Evolutionary conservation across 306 rosid species (phyloP).

Genomic region (Sicyos baderoa): DNA sequence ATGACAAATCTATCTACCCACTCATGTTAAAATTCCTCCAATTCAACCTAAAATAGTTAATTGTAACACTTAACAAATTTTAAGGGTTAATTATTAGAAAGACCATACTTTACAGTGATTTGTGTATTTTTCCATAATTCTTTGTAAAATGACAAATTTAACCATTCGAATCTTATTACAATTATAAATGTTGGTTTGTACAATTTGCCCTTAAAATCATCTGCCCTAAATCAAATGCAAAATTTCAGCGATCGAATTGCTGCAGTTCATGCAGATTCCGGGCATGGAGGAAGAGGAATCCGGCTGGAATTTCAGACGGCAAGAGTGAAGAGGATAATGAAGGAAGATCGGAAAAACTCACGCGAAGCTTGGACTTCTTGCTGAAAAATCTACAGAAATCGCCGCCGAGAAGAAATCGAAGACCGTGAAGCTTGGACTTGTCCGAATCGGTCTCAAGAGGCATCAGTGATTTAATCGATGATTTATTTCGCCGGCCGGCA

Average conservation of each 20-base stretch:
- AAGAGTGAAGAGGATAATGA: slow-evolving; percentile 67
- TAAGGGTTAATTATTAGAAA: no score
- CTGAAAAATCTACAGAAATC: slow-evolving; percentile 53
- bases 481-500: slow-evolving; percentile 41
- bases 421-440: slow-evolving; percentile 64
- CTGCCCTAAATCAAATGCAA: no score
- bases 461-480: slow-evolving; percentile 74
- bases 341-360: slow-evolving; percentile 46
- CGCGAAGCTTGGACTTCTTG: slow-evolving; percentile 65
- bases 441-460: slow-evolving; percentile 54
- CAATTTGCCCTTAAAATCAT: no score
- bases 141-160: no score
- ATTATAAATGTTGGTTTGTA: no score
- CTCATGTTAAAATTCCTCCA: no score
- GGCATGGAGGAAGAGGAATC: slow-evolving; percentile 38
- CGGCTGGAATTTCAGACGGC: slow-evolving; percentile 50
- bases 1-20: no score
- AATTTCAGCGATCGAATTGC: neutral
- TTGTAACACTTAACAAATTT: no score
- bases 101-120: no score
- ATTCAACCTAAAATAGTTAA: no score
- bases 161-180: no score
- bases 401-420: slow-evolving; percentile 65
- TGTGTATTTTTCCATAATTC: no score
- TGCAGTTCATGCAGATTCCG: neutral